These are phyloP conservation scores for Penicillium antarcticum DNA, from an alignment of 495 filamentous ascomycete species.

Conservation along the genomic window DNA sequence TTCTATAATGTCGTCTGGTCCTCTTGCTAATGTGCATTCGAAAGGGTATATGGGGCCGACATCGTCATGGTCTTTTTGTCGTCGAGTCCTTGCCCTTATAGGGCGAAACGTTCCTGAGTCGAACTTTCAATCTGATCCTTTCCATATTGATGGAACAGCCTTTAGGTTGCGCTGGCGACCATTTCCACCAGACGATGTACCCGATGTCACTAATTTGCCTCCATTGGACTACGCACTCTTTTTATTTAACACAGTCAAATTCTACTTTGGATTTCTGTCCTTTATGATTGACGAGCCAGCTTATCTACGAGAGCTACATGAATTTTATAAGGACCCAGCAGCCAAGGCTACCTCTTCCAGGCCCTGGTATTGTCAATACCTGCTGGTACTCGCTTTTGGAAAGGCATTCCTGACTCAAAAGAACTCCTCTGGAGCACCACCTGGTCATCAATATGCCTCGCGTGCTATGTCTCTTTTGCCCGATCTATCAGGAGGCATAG, in stretches of 20 bases:
- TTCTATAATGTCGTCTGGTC: no score
- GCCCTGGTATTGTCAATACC: slow-evolving; percentile 37
- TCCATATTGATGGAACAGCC: slow-evolving; percentile 34
- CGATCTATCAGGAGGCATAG: slow-evolving; percentile 31
- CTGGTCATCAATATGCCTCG: slow-evolving; percentile 32
- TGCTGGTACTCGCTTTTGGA: slow-evolving; percentile 39
- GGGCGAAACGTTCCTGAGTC: slow-evolving; percentile 25
- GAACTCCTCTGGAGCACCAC: slow-evolving; percentile 28
- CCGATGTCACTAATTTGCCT: slow-evolving; percentile 32
- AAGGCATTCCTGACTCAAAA: slow-evolving; percentile 34
- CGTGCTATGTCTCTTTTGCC: slow-evolving; percentile 38
- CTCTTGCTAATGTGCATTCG: background rate
- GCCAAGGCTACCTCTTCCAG: slow-evolving; percentile 23
- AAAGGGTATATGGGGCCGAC: slow-evolving; percentile 33
- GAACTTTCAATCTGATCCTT: slow-evolving; percentile 25
- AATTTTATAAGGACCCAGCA: slow-evolving; percentile 27
- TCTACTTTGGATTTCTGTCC: slow-evolving; percentile 35
- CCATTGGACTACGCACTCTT: slow-evolving; percentile 36
- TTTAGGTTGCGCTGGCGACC: slow-evolving; percentile 38
- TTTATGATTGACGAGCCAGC: slow-evolving; percentile 36
- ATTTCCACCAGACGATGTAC: slow-evolving; percentile 20
- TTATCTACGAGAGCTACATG: slow-evolving; percentile 30
- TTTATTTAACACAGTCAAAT: slow-evolving; percentile 37
- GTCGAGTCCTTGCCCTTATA: slow-evolving; percentile 26
- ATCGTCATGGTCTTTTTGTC: slow-evolving; percentile 35